Conservation (phyloP, 495 filamentous ascomycete genomes). For the Aspergillus biplanus region DNA sequence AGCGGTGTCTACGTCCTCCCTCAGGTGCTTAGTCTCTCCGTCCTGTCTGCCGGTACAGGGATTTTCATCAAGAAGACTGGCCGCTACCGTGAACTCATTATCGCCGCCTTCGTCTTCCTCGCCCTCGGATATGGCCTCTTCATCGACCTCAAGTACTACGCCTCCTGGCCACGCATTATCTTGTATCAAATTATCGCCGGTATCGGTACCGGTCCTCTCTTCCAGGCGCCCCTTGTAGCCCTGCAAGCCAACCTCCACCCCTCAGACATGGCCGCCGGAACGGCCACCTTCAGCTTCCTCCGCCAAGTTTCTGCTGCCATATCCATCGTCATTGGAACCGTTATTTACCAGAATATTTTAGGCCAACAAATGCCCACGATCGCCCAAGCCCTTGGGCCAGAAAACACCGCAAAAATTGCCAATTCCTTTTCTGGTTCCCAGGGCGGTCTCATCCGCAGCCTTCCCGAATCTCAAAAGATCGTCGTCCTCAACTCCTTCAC, state of each 20-base stretch:
- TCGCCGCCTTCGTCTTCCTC: constrained; percentile 52
- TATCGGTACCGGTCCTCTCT: constrained; percentile 58
- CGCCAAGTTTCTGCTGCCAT: constrained; percentile 56
- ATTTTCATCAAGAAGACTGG: constrained; percentile 74
- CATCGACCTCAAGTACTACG: constrained; percentile 51
- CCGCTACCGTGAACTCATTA: constrained; percentile 53
- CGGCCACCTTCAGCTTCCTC: constrained; percentile 56
- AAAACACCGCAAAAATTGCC: constrained; percentile 36
- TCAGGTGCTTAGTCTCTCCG: constrained; percentile 69
- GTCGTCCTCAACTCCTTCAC: constrained; percentile 59
- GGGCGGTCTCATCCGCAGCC: constrained; percentile 54
- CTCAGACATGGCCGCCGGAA: constrained; percentile 56
- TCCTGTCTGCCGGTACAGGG: constrained; percentile 66
- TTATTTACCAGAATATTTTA: constrained; percentile 62
- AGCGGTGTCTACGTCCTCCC: constrained; percentile 82
- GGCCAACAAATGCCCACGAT: constrained; percentile 44
- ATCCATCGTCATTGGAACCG: constrained; percentile 58
- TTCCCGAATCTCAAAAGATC: constrained; percentile 49
- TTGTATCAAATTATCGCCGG: constrained; percentile 58
- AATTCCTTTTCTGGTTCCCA: constrained; percentile 60
- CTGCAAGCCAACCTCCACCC: constrained; percentile 56
- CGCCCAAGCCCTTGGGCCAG: constrained; percentile 36
- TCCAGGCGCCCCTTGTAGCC: constrained; percentile 62
- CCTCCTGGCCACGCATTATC: constrained; percentile 56
- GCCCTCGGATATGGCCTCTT: constrained; percentile 58